Evolutionary conservation across 2,329 filamentous ascomycete genomes (phyloP), one percentile per base, ranked within the genome.

Genomic region (Orbilia ellipsospora): DNA sequence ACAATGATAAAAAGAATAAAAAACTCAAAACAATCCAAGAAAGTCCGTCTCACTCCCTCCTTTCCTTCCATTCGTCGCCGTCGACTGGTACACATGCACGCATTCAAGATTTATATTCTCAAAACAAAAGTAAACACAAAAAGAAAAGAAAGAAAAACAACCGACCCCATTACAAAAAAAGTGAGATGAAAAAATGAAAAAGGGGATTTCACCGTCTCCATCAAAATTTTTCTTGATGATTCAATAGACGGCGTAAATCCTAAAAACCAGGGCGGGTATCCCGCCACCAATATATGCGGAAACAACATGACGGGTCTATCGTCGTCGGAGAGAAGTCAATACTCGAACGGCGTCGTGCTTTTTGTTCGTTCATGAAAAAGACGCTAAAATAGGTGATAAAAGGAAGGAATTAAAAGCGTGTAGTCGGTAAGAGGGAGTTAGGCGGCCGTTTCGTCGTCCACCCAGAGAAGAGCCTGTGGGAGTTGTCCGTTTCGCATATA

Each of bases 401-500:
- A 40, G 36, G n/a, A 23, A 44, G 45, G 45, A 44, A 48, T n/a
- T 36, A 18, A 36, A 42, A 16, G 5, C 4, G 23, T 4, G 15
- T 8, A 7, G 60, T 23, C 28, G 45, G 7, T 15, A 31, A 44
- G 16, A 28, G 15, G 44, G 44, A 56, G 12, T 36, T 20, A 36
- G 8, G 10, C 40, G 18, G 56, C 20, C 31, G 31, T 6, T 36
- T 36, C 50, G 26, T 65, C 69, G 42, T 66, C 69, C 15, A 74
- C 54, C 51, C 52, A 68, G 12, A 74, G 63, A 10, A 60, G 16
- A 16, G 54, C 64, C 31, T 59, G 52, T 8, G 70, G 70, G 16
- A 74, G 57, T 10, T 63, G 50, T 18, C 63, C 51, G 52, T 52
- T 51, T 12, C 51, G 70, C 51, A 64, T 59, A 18, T 48, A 67